A percentile compares a stretch with the other conserved stretches of the same genome.
These are phyloP conservation scores for Colletotrichum sp. DNA, from an alignment of 2,329 filamentous ascomycete genomes.

Conservation along the genomic window DNA sequence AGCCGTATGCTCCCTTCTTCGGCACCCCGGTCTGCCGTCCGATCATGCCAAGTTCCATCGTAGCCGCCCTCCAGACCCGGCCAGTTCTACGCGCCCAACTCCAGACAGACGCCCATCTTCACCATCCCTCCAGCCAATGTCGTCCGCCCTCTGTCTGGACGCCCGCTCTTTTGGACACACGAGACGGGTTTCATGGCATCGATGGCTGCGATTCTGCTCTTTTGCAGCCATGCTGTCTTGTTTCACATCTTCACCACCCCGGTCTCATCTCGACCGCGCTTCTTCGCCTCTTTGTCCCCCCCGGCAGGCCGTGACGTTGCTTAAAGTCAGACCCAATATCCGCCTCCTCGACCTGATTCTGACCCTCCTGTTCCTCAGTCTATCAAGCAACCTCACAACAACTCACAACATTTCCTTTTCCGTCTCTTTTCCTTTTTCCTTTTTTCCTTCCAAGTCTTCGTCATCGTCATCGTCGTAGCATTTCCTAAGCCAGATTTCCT, in stretches of 20 bases:
- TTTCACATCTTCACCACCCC: conserved; percentile 25
- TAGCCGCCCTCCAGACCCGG: conserved; percentile 26
- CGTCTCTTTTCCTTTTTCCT: conserved; percentile 26
- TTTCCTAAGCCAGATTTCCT: conserved; percentile 19
- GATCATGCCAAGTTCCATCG: conserved; percentile 13
- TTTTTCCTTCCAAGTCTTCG: conserved; percentile 10
- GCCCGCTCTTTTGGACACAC: conserved; percentile 53
- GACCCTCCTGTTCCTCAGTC: conserved; percentile 22
- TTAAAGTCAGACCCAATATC: conserved; percentile 24
- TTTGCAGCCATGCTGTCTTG: conserved; percentile 26
- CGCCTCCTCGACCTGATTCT: conserved; percentile 14
- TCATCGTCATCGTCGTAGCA: conserved; percentile 8
- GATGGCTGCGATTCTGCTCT: conserved; percentile 28
- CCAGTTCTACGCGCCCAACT: conserved; percentile 49
- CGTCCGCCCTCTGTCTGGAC: conserved; percentile 40
- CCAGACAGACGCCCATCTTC: conserved; percentile 53
- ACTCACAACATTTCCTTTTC: conserved; percentile 27
- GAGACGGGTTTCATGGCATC: conserved; percentile 55
- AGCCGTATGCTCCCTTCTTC: conserved; percentile 2
- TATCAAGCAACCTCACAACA: conserved; percentile 21
- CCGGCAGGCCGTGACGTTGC: not conserved
- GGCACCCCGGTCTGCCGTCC: conserved; percentile 15
- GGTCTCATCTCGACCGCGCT: conserved; percentile 25
- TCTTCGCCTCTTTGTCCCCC: conserved; percentile 25
- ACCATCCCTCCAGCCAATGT: conserved; percentile 54